Conservation (phyloP, 345 rosid genomes). For the Dimocarpus longan region DNA sequence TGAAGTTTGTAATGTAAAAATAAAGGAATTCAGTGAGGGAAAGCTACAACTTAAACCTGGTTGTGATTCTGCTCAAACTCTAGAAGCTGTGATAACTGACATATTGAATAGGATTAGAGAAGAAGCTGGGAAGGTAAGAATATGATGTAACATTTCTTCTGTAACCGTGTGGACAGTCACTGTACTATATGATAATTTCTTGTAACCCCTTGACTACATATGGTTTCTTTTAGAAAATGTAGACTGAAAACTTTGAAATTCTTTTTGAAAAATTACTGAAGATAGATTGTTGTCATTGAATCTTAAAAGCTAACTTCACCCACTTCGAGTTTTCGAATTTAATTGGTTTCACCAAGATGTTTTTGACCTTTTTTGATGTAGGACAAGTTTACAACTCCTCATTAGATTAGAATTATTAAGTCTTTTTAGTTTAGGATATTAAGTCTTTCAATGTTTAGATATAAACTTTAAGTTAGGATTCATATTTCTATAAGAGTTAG, state of each 20-base stretch:
- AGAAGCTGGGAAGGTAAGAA: conserved; percentile 68
- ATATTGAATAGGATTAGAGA: conserved; percentile 73
- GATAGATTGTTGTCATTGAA: background rate
- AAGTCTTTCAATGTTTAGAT: too few species aligned
- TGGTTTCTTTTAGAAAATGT: background rate
- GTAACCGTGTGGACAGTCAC: conserved; percentile 7
- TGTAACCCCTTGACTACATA: conserved; percentile 9
- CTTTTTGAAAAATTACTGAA: background rate
- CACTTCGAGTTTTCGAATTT: too few species aligned
- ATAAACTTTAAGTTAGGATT: too few species aligned
- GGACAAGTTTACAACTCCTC: too few species aligned
- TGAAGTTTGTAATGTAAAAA: conserved; percentile 48
- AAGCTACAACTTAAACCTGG: conserved; percentile 63
- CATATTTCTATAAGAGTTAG: too few species aligned
- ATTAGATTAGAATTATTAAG: too few species aligned
- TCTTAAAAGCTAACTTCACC: background rate
- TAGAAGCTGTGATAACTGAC: conserved; percentile 73
- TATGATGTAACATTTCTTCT: conserved; percentile 11
- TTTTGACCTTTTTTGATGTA: background rate
- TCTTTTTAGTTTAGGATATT: too few species aligned
- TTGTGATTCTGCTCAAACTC: conserved; percentile 77
- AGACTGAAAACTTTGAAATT: background rate
- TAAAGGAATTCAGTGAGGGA: conserved; percentile 60
- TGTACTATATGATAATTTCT: conserved; percentile 5
- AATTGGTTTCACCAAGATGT: background rate